Conservation (phyloP, 2,329 filamentous ascomycete species). For the Hymenoscyphus repandus region DNA sequence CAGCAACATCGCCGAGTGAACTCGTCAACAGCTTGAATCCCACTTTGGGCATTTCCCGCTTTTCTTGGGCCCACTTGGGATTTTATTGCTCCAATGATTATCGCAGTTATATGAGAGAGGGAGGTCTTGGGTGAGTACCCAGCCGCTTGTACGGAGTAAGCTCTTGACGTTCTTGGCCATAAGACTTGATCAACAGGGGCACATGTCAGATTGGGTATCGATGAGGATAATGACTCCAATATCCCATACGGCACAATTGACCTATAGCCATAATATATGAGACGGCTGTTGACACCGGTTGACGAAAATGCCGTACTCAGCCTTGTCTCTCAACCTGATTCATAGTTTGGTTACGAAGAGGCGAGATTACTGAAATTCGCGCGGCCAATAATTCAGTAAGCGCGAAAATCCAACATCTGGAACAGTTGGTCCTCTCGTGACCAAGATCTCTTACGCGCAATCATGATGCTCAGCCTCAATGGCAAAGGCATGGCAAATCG, state of each 20-base stretch:
- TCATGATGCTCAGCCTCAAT: background rate
- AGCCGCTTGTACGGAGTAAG: no score
- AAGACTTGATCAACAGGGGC: no score
- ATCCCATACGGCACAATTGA: background rate
- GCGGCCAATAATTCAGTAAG: background rate
- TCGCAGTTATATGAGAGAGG: no score
- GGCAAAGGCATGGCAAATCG: no score
- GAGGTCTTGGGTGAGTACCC: no score
- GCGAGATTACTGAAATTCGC: background rate
- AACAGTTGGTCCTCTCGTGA: background rate
- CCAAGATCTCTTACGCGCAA: background rate
- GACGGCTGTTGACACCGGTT: background rate
- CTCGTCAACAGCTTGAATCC: background rate
- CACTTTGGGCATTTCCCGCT: background rate
- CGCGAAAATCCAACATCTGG: background rate
- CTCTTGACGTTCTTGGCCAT: no score
- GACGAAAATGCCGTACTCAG: background rate
- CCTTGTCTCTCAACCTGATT: background rate
- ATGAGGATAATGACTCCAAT: no score
- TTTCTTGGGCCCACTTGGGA: no score
- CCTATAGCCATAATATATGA: background rate
- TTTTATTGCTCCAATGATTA: no score
- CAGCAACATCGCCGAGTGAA: background rate
- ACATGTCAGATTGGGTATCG: no score
- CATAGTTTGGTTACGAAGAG: background rate